phyloP scores from a whole-genome alignment of 2,329 filamentous ascomycete genomes.

The Ascochyta viciae-villosae region DNA sequence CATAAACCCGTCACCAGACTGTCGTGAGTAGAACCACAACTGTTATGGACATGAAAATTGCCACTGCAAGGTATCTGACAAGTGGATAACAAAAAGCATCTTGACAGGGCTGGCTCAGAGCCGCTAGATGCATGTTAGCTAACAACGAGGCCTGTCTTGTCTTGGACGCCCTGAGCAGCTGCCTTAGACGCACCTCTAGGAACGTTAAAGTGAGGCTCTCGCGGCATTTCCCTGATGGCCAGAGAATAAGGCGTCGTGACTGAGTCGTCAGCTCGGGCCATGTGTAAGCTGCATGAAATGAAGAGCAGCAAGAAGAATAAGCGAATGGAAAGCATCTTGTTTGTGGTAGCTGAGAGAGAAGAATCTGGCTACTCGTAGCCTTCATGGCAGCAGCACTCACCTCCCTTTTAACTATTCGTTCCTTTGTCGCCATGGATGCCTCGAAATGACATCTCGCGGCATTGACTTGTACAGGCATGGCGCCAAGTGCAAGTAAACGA shows the following conservation, averaged over 20 bases:
- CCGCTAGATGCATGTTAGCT: background rate
- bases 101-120: background rate
- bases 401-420: background rate
- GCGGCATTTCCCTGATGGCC: background rate
- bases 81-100: conserved; percentile 1
- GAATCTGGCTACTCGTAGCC: background rate
- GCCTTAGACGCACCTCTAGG: background rate
- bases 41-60: conserved; percentile 4
- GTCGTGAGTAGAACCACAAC: background rate
- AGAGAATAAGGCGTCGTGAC: background rate
- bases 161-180: no score
- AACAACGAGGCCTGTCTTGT: no score
- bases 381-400: background rate
- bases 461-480: conserved; percentile 4
- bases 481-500: background rate
- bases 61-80: conserved; percentile 1
- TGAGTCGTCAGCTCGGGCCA: background rate
- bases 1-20: background rate
- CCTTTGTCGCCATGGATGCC: background rate
- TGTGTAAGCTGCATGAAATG: background rate
- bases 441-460: background rate
- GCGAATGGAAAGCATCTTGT: background rate
- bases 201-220: background rate
- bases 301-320: background rate
- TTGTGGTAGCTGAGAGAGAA: background rate